These are phyloP conservation scores for Escallonia rubra DNA, from an alignment of 129 eudicot genomes.

Conservation along the genomic window DNA sequence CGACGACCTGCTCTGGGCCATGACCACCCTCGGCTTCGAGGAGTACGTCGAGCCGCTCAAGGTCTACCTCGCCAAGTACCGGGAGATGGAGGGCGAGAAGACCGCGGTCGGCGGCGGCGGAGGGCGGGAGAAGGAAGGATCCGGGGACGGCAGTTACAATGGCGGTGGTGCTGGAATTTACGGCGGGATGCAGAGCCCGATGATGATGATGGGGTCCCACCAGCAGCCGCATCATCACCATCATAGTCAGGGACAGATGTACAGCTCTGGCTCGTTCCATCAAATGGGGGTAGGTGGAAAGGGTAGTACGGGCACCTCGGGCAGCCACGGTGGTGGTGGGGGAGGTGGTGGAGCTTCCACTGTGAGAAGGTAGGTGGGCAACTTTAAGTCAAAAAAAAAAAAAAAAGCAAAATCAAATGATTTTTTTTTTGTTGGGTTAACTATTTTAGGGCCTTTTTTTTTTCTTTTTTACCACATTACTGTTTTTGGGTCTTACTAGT, in stretches of 20 bases:
- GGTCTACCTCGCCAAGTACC: constrained; percentile 39
- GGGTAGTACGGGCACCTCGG: background rate
- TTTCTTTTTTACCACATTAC: background rate
- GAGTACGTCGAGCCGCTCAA: constrained; percentile 52
- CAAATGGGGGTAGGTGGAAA: constrained; percentile 9
- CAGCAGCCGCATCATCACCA: background rate
- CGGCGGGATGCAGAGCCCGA: constrained; percentile 34
- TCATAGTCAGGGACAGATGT: constrained; percentile 11
- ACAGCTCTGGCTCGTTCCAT: constrained; percentile 5
- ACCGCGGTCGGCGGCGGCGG: constrained; percentile 33
- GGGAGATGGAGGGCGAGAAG: constrained; percentile 54
- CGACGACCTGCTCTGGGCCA: constrained; percentile 52
- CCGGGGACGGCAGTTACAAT: constrained; percentile 23
- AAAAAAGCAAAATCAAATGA: no score
- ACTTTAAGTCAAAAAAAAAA: background rate
- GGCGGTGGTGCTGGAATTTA: constrained; percentile 39
- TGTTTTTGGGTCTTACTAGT: background rate
- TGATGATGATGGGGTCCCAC: constrained; percentile 30
- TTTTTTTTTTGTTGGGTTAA: background rate
- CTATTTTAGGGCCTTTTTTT: background rate
- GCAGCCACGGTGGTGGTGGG: background rate
- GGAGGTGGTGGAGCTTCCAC: background rate
- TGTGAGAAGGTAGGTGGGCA: constrained; percentile 6
- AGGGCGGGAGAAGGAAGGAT: constrained; percentile 29
- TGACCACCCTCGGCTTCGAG: constrained; percentile 57